A percentile compares a stretch with the other conserved stretches of the same genome.
phyloP scores from a whole-genome alignment of 129 eudicot genomes.

The Dittrichia graveolens region DNA sequence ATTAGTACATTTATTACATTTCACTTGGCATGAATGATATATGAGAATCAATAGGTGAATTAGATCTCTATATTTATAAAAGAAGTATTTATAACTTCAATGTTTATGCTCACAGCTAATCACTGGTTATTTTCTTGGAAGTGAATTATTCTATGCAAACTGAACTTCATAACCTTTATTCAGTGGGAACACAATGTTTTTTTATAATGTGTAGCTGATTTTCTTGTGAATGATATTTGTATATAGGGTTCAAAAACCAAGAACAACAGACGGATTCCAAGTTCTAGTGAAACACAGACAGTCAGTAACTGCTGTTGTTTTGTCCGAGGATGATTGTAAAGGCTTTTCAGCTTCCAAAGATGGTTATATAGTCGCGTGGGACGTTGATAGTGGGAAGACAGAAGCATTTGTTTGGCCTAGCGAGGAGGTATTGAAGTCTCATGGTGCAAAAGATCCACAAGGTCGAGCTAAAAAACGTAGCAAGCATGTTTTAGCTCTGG shows the following conservation, averaged over 20 bases:
- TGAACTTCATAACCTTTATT: not conserved
- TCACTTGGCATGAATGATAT: too few species aligned
- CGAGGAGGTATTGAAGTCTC: conserved; percentile 75
- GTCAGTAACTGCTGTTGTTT: conserved; percentile 81
- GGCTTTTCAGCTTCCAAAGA: conserved; percentile 97
- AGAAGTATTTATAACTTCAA: too few species aligned
- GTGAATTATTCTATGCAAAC: not conserved
- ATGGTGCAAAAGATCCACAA: conserved; percentile 76
- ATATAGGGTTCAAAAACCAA: conserved; percentile 68
- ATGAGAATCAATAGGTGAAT: too few species aligned
- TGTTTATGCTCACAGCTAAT: too few species aligned
- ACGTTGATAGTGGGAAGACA: conserved; percentile 68
- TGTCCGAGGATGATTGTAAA: conserved; percentile 75
- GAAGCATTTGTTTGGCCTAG: conserved; percentile 77
- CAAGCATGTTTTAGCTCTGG: conserved; percentile 73
- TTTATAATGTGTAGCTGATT: not conserved
- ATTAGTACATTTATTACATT: too few species aligned
- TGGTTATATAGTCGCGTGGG: conserved; percentile 80
- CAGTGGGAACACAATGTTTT: not conserved
- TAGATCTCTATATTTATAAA: too few species aligned
- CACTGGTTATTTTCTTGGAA: too few species aligned
- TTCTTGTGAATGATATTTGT: conserved; percentile 5
- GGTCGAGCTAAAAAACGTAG: conserved; percentile 85
- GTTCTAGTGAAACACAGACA: conserved; percentile 80
- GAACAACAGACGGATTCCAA: conserved; percentile 49